These are phyloP conservation scores for Paraphoma sp. DNA, from an alignment of 2,329 filamentous ascomycete genomes.

Conservation along the genomic window DNA sequence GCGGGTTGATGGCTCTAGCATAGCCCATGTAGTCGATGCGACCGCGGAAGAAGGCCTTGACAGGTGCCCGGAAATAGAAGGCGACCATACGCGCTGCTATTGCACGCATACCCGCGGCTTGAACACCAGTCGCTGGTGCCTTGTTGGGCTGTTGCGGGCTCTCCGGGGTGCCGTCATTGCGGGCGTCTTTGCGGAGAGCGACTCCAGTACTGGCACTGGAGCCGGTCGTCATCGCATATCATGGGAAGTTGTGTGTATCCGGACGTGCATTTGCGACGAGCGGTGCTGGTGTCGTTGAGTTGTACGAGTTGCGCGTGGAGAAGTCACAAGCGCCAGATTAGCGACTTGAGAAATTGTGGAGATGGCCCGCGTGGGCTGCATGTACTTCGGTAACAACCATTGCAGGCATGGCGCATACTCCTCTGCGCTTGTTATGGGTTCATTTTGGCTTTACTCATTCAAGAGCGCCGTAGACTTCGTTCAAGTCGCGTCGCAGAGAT, in stretches of 20 bases:
- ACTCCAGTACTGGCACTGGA: constrained; percentile 44
- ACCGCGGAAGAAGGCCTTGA: constrained; percentile 91
- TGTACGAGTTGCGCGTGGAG: constrained; percentile 11
- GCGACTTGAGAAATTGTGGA: background rate
- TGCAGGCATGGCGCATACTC: background rate
- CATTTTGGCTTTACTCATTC: too few relatives aligned
- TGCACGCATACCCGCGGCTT: constrained; percentile 83
- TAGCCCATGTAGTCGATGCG: constrained; percentile 81
- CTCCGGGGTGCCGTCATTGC: constrained; percentile 20
- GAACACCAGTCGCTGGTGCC: constrained; percentile 73
- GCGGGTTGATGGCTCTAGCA: constrained; percentile 68
- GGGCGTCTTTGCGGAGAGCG: constrained; percentile 23
- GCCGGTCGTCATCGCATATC: constrained; percentile 47
- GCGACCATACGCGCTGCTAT: constrained; percentile 82
- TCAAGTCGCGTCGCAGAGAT: too few relatives aligned
- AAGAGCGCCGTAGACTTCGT: too few relatives aligned
- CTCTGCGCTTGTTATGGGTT: too few relatives aligned
- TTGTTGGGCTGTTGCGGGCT: constrained; percentile 54
- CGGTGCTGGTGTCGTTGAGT: background rate
- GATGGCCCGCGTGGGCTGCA: too few relatives aligned
- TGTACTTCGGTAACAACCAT: background rate
- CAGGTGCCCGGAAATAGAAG: constrained; percentile 89
- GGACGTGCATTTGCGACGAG: constrained; percentile 23
- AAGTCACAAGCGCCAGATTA: constrained; percentile 11
- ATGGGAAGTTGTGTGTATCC: constrained; percentile 21